A percentile compares a stretch with the other conserved stretches of the same genome.
phyloP scores from a whole-genome alignment of 306 rosid species.

The Calophaca sinica region DNA sequence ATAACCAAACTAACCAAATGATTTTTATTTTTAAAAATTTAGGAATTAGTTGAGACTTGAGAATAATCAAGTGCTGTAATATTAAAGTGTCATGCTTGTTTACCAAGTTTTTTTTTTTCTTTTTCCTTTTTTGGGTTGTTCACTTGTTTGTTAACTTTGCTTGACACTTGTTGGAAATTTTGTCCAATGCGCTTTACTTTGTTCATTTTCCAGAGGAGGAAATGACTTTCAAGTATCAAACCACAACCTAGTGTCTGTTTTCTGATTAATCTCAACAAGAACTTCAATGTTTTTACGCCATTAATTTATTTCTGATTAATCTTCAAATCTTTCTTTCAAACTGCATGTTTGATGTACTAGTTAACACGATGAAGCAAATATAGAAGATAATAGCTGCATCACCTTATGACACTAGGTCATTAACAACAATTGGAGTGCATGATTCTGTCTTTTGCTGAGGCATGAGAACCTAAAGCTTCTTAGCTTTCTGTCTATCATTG shows the following conservation, averaged over 20 bases:
- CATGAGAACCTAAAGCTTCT: not conserved
- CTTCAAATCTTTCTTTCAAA: not conserved
- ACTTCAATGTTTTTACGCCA: not conserved
- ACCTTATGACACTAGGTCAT: constrained; percentile 4
- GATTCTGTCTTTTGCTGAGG: not conserved
- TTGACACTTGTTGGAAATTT: not conserved
- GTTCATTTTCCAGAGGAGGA: constrained; percentile 9
- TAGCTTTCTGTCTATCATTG: not conserved
- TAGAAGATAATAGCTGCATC: constrained; percentile 15
- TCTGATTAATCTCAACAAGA: not conserved
- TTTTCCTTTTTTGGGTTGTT: not conserved
- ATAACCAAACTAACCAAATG: not conserved
- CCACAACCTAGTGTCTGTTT: constrained; percentile 4
- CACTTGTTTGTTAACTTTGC: constrained; percentile 6
- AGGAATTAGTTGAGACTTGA: not conserved
- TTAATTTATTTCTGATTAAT: not conserved
- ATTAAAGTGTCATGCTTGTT: not conserved
- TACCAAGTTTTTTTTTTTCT: not conserved
- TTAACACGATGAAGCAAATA: constrained; percentile 3
- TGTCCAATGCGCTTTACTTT: constrained; percentile 2
- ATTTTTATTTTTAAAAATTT: not conserved
- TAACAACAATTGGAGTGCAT: not conserved
- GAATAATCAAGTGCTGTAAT: constrained; percentile 10
- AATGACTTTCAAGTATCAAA: constrained; percentile 15
- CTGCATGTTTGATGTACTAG: constrained; percentile 21